These are phyloP conservation scores for Strobilomyces echinocephalus DNA, from an alignment of 768 basidiomycete species.

Conservation along the genomic window DNA sequence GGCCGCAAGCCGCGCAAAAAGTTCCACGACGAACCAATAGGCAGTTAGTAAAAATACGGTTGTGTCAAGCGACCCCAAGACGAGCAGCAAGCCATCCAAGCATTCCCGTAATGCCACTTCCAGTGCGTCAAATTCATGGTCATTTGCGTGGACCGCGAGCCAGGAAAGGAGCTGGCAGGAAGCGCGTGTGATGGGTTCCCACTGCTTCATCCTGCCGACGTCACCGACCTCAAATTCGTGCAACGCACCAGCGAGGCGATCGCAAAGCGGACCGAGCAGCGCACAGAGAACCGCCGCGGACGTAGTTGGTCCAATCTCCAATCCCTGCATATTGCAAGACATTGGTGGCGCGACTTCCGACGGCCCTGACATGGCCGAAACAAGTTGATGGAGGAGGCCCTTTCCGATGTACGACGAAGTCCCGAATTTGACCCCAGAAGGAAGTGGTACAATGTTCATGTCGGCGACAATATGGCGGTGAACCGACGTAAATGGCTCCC, in stretches of 20 bases:
- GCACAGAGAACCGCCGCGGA: conserved; percentile 40
- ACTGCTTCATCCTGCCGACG: conserved; percentile 30
- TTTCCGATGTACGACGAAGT: conserved; percentile 51
- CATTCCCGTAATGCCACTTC: conserved; percentile 34
- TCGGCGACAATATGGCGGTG: conserved; percentile 38
- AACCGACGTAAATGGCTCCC: background rate
- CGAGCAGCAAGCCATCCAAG: conserved; percentile 34
- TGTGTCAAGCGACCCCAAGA: conserved; percentile 35
- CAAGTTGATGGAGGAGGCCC: conserved; percentile 56
- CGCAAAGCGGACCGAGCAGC: conserved; percentile 43
- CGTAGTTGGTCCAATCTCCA: conserved; percentile 42
- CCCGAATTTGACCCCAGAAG: conserved; percentile 49
- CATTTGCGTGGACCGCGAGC: conserved; percentile 33
- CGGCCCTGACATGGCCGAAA: conserved; percentile 34
- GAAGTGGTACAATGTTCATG: conserved; percentile 47
- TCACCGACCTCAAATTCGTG: conserved; percentile 31
- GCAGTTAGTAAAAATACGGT: conserved; percentile 37
- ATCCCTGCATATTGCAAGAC: conserved; percentile 33
- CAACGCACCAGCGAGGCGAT: conserved; percentile 38
- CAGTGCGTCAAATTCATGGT: conserved; percentile 31
- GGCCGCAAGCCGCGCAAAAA: conserved; percentile 39
- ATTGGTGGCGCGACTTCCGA: conserved; percentile 28
- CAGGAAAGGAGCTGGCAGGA: conserved; percentile 46
- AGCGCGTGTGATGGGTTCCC: conserved; percentile 37
- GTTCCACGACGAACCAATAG: conserved; percentile 65